These are phyloP conservation scores for Solanum neorickii DNA, from an alignment of 257 asterid genomes.

Conservation along the genomic window DNA sequence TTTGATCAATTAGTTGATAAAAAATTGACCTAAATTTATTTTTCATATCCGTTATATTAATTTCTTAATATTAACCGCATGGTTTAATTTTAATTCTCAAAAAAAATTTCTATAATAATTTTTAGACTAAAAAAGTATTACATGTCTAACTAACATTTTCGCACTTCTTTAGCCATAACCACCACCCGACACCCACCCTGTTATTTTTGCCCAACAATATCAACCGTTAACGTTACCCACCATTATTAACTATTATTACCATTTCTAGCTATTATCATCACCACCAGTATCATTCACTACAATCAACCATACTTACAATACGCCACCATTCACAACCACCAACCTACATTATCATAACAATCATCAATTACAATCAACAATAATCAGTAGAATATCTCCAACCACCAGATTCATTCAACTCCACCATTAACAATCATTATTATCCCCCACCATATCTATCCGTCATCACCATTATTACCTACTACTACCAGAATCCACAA, in stretches of 20 bases:
- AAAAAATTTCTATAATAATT: too few relatives aligned
- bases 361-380: neutral
- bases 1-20: neutral
- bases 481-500: neutral
- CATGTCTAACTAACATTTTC: neutral
- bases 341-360: neutral
- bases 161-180: neutral
- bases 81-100: too few relatives aligned
- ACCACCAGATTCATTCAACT: neutral
- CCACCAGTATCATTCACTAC: neutral
- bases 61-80: neutral
- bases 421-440: neutral
- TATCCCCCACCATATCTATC: neutral
- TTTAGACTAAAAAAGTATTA: neutral
- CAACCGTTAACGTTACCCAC: neutral
- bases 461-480: accelerated
- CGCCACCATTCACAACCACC: neutral
- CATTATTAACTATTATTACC: neutral
- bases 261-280: neutral
- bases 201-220: too few relatives aligned
- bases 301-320: neutral
- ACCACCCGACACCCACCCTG: neutral
- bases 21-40: neutral
- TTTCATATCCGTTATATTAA: neutral
- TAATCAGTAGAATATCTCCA: neutral